A percentile compares a stretch with the other conserved stretches of the same genome.
Conservation (phyloP, 2,329 filamentous ascomycete species). For the Aspergillus viridinutans region DNA sequence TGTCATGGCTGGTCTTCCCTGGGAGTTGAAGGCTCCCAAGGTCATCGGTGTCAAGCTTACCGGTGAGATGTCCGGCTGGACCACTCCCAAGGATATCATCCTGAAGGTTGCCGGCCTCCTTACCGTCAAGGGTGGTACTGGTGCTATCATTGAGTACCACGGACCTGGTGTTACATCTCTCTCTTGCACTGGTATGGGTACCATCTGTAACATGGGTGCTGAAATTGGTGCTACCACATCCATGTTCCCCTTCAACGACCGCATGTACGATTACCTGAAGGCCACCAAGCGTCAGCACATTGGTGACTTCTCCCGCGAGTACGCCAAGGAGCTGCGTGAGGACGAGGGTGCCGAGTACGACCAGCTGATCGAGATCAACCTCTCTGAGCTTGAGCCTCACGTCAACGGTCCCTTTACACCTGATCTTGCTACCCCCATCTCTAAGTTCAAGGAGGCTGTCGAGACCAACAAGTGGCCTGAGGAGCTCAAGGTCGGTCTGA, state of each 20-base stretch:
- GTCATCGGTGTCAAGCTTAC: conserved; percentile 95
- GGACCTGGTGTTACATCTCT: conserved; percentile 70
- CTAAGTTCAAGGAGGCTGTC: conserved; percentile 92
- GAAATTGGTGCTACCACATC: conserved; percentile 75
- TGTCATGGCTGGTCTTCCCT: conserved; percentile 94
- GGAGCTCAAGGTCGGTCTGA: conserved; percentile 93
- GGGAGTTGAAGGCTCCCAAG: conserved; percentile 98
- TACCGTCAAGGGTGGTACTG: conserved; percentile 97
- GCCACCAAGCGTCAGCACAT: conserved; percentile 89
- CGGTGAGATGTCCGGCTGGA: conserved; percentile 85
- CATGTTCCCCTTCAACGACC: conserved; percentile 95
- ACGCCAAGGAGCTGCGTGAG: conserved; percentile 78
- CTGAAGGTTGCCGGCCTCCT: conserved; percentile 95
- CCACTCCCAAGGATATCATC: conserved; percentile 92
- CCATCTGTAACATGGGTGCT: conserved; percentile 67
- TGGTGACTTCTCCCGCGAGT: conserved; percentile 80
- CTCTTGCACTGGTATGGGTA: conserved; percentile 82
- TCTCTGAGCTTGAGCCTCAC: conserved; percentile 90
- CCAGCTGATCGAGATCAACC: conserved; percentile 92
- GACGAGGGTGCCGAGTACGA: conserved; percentile 94
- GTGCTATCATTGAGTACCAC: conserved; percentile 61
- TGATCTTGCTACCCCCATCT: conserved; percentile 94
- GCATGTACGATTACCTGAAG: conserved; percentile 92
- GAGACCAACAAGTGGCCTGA: conserved; percentile 95
- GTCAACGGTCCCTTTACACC: conserved; percentile 99